Evolutionary conservation across 768 basidiomycete genomes (phyloP).

Genomic region (Mycena capillaripes): DNA sequence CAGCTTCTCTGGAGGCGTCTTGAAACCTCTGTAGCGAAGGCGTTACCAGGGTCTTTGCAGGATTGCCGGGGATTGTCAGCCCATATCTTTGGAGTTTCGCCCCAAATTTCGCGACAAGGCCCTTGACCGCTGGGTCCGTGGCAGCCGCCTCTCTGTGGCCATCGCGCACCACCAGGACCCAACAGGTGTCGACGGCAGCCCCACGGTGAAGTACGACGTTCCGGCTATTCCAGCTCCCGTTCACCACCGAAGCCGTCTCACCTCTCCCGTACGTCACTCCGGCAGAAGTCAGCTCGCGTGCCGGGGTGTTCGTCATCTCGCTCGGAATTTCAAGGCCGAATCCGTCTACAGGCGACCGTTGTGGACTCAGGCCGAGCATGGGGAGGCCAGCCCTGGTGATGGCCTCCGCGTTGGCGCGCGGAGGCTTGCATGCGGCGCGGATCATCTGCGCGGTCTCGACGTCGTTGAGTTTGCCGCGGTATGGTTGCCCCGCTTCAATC

Average conservation of each 20-base stretch:
- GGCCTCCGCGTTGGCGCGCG: constrained; percentile 67
- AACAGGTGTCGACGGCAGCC: constrained; percentile 69
- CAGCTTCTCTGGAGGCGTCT: constrained; percentile 53
- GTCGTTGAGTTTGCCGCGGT: constrained; percentile 71
- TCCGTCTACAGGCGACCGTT: constrained; percentile 54
- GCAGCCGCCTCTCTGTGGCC: constrained; percentile 51
- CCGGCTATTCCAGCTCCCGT: constrained; percentile 85
- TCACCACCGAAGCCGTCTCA: too few species aligned
- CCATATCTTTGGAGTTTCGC: constrained; percentile 72
- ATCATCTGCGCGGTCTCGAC: constrained; percentile 81
- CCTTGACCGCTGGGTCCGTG: too few species aligned
- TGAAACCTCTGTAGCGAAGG: constrained; percentile 41
- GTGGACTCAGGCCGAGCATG: constrained; percentile 61
- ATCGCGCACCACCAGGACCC: constrained; percentile 76
- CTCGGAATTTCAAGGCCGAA: constrained; percentile 71
- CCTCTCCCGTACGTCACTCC: constrained; percentile 56
- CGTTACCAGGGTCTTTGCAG: constrained; percentile 54
- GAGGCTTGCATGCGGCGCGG: constrained; percentile 73
- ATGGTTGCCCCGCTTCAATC: constrained; percentile 71
- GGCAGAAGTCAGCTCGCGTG: constrained; percentile 76
- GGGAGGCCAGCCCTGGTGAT: constrained; percentile 72
- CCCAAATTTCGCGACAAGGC: constrained; percentile 68
- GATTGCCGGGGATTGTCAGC: constrained; percentile 58
- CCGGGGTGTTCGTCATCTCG: constrained; percentile 76
- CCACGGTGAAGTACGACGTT: constrained; percentile 77